Base-by-base conservation (phyloP, 805 yeast species). In the Myxozyma monticola region DNA sequence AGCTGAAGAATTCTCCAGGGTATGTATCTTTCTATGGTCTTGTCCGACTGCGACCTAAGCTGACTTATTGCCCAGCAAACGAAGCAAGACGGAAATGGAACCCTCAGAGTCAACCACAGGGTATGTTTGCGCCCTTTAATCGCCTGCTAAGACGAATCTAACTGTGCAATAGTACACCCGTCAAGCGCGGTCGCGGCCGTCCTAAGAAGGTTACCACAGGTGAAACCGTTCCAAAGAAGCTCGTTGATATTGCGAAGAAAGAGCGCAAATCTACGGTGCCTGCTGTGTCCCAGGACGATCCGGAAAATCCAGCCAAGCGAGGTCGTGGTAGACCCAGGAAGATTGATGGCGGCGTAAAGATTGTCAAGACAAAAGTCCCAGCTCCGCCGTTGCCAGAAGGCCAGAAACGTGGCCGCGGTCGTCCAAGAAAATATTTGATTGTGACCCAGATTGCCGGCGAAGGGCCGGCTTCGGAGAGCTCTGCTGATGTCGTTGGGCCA, bases 131-230 rank as follows among this genome's bases (percentile, higher is more conserved):
- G 24, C 3, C 12, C 21, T 14, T 29, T 37, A 30, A 10, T 21
- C 17, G 33, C 22, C n/a, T 14, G 12, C 17, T 15, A 21, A 33
- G 18, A 18, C 15, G 12, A 21, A 15, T 25, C 37, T 20, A 8
- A 22, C 26, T 25, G 9, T 17, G 10, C 25, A 14, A 8, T 25
- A n/a, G 22, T 17, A 20, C 26, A 14, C 15, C 42, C n/a, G 45
- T 34, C 20, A 51, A 43, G 36, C 51, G 52, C 4, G 48, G 52
- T 8, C 56, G 56, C 10, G 56, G 56, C 15, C 56, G 56, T n/a
- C 56, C 52, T 20, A 17, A 39, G 21, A 48, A 48, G 29, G 26
- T 28, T n/a, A 35, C 17, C 1, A 3, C 30, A 6, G 30, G 33
- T 25, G 38, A 31, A 10, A 4, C 43, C 6, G 40, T 15, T 1